Evolutionary conservation across 2,329 filamentous ascomycete genomes (phyloP).

Genomic region (Arthrobotrys sphaeroides): DNA sequence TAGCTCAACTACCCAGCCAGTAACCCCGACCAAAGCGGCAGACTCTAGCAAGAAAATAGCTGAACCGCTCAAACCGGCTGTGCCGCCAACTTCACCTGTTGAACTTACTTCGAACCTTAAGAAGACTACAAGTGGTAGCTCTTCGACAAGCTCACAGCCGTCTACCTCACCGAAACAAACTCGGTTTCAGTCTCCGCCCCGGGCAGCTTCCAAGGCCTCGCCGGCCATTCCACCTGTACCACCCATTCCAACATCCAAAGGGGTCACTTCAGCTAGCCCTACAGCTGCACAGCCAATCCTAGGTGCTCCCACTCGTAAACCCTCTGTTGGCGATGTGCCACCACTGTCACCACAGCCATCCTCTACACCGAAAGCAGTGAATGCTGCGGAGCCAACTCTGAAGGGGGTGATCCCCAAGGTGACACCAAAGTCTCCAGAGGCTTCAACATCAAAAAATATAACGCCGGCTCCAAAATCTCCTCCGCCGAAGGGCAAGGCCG

Average conservation of each 20-base stretch:
- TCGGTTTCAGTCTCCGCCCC: conserved; percentile 43
- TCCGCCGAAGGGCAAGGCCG: conserved; percentile 16
- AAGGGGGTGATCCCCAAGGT: conserved; percentile 26
- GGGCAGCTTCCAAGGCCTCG: background rate
- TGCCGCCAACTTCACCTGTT: conserved; percentile 17
- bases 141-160: conserved; percentile 16
- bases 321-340: conserved; percentile 6
- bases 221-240: background rate
- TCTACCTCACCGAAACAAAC: conserved; percentile 46
- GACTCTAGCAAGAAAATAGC: conserved; percentile 1
- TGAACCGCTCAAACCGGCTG: background rate
- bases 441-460: conserved; percentile 5
- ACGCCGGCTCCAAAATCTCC: background rate
- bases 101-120: conserved; percentile 49
- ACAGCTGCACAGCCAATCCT: background rate
- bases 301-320: background rate
- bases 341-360: conserved; percentile 27
- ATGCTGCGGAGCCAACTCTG: conserved; percentile 29
- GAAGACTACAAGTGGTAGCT: conserved; percentile 28
- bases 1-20: background rate
- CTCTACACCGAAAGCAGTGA: conserved; percentile 18
- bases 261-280: conserved; percentile 2
- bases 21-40: background rate
- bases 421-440: conserved; percentile 24
- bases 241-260: conserved; percentile 11